Evolutionary conservation across 2,329 filamentous ascomycete genomes (phyloP).

Genomic region (Stemphylium lycopersici): DNA sequence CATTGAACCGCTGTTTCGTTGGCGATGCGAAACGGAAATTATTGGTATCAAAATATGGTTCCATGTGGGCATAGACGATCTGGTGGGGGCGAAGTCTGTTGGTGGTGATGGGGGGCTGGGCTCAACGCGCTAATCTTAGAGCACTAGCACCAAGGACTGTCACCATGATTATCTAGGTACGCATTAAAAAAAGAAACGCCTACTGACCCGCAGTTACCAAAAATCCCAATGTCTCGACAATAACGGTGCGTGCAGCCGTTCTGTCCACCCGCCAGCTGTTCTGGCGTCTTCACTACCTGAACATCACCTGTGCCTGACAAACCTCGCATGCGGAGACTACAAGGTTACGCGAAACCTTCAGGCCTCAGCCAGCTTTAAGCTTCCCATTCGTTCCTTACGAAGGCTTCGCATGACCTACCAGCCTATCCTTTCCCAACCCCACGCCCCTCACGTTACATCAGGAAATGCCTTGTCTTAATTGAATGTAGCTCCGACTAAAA

Average conservation of each 20-base stretch:
- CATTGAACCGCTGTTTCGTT: neutral
- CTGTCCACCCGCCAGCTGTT: slow-evolving; percentile 1
- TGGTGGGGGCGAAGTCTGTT: too few relatives aligned
- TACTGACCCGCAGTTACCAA: too few relatives aligned
- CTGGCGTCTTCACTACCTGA: slow-evolving; percentile 1
- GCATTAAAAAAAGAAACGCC: too few relatives aligned
- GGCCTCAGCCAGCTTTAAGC: neutral
- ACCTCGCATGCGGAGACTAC: slow-evolving; percentile 6
- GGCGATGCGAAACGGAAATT: too few relatives aligned
- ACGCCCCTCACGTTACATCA: slow-evolving; percentile 17
- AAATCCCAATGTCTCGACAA: too few relatives aligned
- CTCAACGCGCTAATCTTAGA: too few relatives aligned
- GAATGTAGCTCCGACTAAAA: slow-evolving; percentile 30
- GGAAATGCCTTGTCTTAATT: slow-evolving; percentile 5
- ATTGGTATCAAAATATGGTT: too few relatives aligned
- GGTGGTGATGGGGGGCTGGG: too few relatives aligned
- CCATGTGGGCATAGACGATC: too few relatives aligned
- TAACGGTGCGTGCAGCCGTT: neutral
- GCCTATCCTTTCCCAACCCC: slow-evolving; percentile 10
- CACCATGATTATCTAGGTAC: too few relatives aligned
- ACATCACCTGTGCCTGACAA: slow-evolving; percentile 6
- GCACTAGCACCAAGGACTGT: too few relatives aligned
- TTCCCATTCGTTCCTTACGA: neutral
- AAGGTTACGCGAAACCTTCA: slow-evolving; percentile 7
- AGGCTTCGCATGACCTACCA: slow-evolving; percentile 7